Conservation (phyloP, 1,284 basidiomycete species). For the Ustilago sp. region DNA sequence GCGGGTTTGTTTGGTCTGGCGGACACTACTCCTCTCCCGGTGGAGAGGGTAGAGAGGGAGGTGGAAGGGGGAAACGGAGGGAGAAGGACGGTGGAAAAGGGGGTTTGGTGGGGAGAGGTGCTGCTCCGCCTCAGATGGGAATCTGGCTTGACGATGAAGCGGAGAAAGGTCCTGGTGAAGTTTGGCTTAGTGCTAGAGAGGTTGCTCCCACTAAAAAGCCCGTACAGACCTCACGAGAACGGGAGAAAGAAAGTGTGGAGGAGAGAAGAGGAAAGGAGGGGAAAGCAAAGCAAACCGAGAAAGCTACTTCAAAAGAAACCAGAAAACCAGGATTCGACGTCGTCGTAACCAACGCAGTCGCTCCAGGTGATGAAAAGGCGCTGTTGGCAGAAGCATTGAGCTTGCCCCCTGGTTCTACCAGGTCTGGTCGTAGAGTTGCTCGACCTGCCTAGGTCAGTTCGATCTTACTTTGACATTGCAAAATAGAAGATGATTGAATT, state of each 20-base stretch:
- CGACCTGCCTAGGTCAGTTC: conserved; percentile 4
- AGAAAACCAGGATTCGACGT: conserved; percentile 45
- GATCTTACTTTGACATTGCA: not conserved
- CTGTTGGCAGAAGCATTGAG: conserved; percentile 42
- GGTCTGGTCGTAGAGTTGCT: conserved; percentile 40
- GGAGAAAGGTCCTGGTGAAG: conserved; percentile 37
- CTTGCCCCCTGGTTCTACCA: conserved; percentile 45
- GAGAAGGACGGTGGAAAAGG: not conserved
- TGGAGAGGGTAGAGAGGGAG: not conserved
- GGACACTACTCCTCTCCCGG: conserved; percentile 8
- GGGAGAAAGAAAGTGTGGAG: not conserved
- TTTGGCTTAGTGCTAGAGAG: conserved; percentile 20
- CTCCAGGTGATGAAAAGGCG: conserved; percentile 55
- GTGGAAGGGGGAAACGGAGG: not conserved
- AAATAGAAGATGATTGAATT: not conserved
- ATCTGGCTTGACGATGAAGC: conserved; percentile 38
- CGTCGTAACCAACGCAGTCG: conserved; percentile 39
- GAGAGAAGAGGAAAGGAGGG: not conserved
- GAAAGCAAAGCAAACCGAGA: not conserved
- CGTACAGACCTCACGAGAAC: not conserved
- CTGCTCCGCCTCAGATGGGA: conserved; percentile 41
- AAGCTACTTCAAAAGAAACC: not conserved
- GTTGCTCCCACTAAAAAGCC: not conserved
- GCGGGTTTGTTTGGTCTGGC: conserved; percentile 68
- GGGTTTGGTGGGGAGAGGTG: conserved; percentile 15